Evolutionary conservation across 2,329 filamentous ascomycete genomes (phyloP).

Genomic region (Didymella pinodella): DNA sequence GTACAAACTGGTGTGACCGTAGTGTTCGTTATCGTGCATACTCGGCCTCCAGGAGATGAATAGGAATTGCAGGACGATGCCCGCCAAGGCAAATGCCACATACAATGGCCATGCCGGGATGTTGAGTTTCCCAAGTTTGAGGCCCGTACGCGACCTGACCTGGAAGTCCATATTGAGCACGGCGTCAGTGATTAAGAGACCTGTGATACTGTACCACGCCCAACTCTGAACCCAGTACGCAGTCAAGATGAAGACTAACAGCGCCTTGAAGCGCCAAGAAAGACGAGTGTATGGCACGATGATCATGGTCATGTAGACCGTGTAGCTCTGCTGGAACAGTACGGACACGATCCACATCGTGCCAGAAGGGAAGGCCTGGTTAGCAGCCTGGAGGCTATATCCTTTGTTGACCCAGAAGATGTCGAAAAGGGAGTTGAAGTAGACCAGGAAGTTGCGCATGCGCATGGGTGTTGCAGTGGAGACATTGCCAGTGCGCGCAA

Average conservation of each 20-base stretch:
- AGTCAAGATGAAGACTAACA: conserved; percentile 53
- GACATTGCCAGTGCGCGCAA: conserved; percentile 48
- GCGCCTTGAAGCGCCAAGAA: conserved; percentile 53
- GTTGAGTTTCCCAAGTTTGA: conserved; percentile 23
- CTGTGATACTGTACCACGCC: conserved; percentile 57
- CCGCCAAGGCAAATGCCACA: conserved; percentile 42
- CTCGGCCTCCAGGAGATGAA: conserved; percentile 53
- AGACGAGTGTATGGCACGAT: conserved; percentile 55
- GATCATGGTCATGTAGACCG: conserved; percentile 59
- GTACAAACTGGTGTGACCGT: conserved; percentile 55
- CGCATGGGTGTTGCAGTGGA: conserved; percentile 47
- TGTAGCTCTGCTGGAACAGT: conserved; percentile 59
- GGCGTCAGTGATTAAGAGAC: conserved; percentile 59
- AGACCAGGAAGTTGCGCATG: conserved; percentile 52
- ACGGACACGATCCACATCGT: conserved; percentile 57
- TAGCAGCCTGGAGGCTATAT: conserved; percentile 53
- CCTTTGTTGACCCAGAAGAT: conserved; percentile 56
- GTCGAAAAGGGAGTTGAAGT: conserved; percentile 58
- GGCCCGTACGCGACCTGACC: conserved; percentile 28
- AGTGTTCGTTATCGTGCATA: conserved; percentile 49
- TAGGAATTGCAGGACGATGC: conserved; percentile 54
- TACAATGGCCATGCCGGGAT: conserved; percentile 46
- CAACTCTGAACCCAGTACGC: conserved; percentile 59
- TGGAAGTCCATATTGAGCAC: conserved; percentile 54
- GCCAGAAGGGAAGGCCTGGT: conserved; percentile 54